A percentile compares a stretch with the other conserved stretches of the same genome.
Evolutionary conservation across 2,329 filamentous ascomycete genomes (phyloP).

Genomic region (Paramyrothecium sp.): DNA sequence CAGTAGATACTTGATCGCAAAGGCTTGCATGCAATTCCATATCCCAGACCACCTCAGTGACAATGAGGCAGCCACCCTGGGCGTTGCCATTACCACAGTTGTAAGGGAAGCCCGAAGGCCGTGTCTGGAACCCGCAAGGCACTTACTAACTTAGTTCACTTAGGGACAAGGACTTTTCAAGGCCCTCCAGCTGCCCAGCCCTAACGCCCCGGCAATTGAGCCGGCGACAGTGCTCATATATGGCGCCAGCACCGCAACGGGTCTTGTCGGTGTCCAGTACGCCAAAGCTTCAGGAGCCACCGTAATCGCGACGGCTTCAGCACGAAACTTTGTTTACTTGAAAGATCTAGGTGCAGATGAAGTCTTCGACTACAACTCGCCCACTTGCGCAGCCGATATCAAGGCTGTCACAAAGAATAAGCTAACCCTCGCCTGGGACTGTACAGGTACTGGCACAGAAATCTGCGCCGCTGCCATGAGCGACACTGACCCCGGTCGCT

Average conservation of each 20-base stretch:
- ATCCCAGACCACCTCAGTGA: slow-evolving; percentile 36
- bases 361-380: slow-evolving; percentile 41
- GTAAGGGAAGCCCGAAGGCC: slow-evolving; percentile 7
- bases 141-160: neutral
- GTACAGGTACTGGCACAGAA: slow-evolving; percentile 16
- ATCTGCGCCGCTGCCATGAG: slow-evolving; percentile 25
- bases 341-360: slow-evolving; percentile 38
- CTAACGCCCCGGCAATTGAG: slow-evolving; percentile 32
- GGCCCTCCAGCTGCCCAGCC: slow-evolving; percentile 40
- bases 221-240: slow-evolving; percentile 38
- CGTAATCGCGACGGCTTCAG: slow-evolving; percentile 34
- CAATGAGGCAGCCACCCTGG: slow-evolving; percentile 45
- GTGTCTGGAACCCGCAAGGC: neutral
- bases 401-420: slow-evolving; percentile 16
- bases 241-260: slow-evolving; percentile 50
- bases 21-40: slow-evolving; percentile 38
- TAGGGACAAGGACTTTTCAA: slow-evolving; percentile 47
- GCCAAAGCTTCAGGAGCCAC: slow-evolving; percentile 33
- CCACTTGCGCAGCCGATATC: slow-evolving; percentile 20
- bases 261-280: slow-evolving; percentile 46
- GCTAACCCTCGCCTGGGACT: slow-evolving; percentile 23
- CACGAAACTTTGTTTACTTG: slow-evolving; percentile 29
- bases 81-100: slow-evolving; percentile 37
- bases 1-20: slow-evolving; percentile 35
- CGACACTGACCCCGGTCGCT: slow-evolving; percentile 14